These are phyloP conservation scores for Paraphoma sp. DNA, from an alignment of 2,329 filamentous ascomycete genomes.

Conservation along the genomic window DNA sequence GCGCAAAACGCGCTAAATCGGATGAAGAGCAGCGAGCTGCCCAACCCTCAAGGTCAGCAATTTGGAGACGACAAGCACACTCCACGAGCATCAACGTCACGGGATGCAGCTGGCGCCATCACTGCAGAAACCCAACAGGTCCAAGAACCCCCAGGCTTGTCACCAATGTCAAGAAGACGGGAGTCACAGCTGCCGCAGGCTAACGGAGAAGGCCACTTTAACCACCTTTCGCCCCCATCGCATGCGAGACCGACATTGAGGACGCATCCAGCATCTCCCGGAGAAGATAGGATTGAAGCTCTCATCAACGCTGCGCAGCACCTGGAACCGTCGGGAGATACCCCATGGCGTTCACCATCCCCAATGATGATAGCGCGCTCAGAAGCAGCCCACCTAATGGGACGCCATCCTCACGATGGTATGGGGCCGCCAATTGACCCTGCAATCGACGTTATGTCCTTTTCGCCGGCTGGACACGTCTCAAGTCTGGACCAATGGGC, in stretches of 20 bases:
- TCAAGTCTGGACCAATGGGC: conserved; percentile 47
- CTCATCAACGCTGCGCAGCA: conserved; percentile 48
- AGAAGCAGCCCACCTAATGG: conserved; percentile 30
- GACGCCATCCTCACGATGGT: conserved; percentile 36
- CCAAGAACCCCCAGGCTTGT: conserved; percentile 33
- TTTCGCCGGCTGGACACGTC: conserved; percentile 42
- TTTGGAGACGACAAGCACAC: conserved; percentile 24
- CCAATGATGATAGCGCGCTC: conserved; percentile 35
- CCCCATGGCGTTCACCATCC: conserved; percentile 45
- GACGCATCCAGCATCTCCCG: conserved; percentile 32
- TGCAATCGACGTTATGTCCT: conserved; percentile 45
- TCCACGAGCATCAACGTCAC: conserved; percentile 18
- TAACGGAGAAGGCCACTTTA: conserved; percentile 27
- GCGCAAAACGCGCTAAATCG: conserved; percentile 50
- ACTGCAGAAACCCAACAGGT: conserved; percentile 26
- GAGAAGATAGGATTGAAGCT: conserved; percentile 45
- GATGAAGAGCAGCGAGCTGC: conserved; percentile 39
- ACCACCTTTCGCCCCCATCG: conserved; percentile 18
- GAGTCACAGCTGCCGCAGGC: conserved; percentile 29
- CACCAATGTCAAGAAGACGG: conserved; percentile 32
- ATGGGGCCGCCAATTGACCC: conserved; percentile 48
- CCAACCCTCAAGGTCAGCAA: conserved; percentile 33
- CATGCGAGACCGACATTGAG: conserved; percentile 18
- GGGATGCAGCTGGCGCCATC: conserved; percentile 24
- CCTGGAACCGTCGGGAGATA: conserved; percentile 40